These are phyloP conservation scores for Colletotrichum horii DNA, from an alignment of 2,329 filamentous ascomycete genomes.

Conservation along the genomic window DNA sequence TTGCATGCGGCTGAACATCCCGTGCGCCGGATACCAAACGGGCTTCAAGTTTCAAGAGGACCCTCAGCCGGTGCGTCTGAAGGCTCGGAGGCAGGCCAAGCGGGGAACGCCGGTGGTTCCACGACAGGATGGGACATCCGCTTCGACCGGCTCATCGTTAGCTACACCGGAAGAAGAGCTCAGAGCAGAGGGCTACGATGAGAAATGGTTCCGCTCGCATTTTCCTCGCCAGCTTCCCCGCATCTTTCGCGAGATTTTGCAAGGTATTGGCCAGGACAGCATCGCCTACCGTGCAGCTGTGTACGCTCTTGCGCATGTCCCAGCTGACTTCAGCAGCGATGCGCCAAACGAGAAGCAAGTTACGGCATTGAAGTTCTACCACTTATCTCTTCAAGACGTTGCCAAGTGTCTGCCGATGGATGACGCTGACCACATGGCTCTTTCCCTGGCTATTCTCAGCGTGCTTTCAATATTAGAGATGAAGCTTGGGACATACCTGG, in stretches of 20 bases:
- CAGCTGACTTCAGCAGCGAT: neutral
- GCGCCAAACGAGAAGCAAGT: neutral
- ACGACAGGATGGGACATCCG: neutral
- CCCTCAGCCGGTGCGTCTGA: neutral
- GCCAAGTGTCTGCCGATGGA: neutral
- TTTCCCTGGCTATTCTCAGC: neutral
- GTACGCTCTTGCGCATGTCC: neutral
- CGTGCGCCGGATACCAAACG: neutral
- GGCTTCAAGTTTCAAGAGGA: neutral
- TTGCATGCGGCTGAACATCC: neutral
- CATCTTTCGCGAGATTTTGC: neutral
- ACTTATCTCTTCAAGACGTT: neutral
- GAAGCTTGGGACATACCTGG: neutral
- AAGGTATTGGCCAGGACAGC: neutral
- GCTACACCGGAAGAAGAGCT: neutral
- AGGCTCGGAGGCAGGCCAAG: neutral
- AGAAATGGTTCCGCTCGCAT: neutral
- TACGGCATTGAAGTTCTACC: neutral
- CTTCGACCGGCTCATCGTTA: neutral
- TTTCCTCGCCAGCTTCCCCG: neutral
- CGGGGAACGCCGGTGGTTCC: fast-evolving
- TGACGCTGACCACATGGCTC: neutral
- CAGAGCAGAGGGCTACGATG: neutral
- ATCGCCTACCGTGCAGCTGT: neutral
- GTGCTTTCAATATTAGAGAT: neutral